These are phyloP conservation scores for Omphalotus olearius DNA, from an alignment of 1,284 basidiomycete species.

Conservation along the genomic window DNA sequence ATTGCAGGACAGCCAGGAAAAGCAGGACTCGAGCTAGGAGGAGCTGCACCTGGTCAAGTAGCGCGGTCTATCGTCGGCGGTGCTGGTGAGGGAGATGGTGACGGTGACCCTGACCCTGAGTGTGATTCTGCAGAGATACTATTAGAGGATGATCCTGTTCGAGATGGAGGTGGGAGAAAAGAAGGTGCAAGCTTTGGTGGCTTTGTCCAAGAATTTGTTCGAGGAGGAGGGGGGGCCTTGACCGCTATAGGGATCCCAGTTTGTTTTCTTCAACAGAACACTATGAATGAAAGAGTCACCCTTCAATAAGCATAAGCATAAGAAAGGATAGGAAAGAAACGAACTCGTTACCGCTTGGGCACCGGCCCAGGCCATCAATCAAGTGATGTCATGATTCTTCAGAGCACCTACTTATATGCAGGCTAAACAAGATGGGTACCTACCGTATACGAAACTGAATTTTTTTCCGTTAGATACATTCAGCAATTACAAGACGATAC, in stretches of 20 bases:
- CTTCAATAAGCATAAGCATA: not conserved
- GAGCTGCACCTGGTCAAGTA: conserved; percentile 1
- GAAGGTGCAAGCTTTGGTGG: conserved; percentile 16
- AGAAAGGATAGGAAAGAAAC: not conserved
- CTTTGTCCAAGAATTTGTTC: conserved; percentile 20
- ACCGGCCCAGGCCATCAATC: too few species aligned
- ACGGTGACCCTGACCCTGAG: conserved; percentile 15
- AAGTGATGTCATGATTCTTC: too few species aligned
- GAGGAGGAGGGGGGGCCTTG: conserved; percentile 38
- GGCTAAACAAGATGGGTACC: too few species aligned
- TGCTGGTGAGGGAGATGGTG: conserved; percentile 12
- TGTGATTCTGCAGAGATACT: conserved; percentile 16
- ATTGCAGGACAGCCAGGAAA: conserved; percentile 22
- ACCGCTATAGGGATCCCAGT: conserved; percentile 54
- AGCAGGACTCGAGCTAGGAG: conserved; percentile 14
- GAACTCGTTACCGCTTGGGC: too few species aligned
- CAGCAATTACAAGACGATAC: too few species aligned
- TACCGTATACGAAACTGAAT: too few species aligned
- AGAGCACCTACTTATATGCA: too few species aligned
- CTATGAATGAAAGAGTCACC: conserved; percentile 23
- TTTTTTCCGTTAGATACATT: too few species aligned
- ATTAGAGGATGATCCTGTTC: not conserved
- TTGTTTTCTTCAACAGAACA: conserved; percentile 52
- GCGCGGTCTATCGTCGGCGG: conserved; percentile 7
- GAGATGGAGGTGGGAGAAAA: conserved; percentile 13